These are phyloP conservation scores for Neurospora cerealis DNA, from an alignment of 495 filamentous ascomycete species.

Conservation along the genomic window DNA sequence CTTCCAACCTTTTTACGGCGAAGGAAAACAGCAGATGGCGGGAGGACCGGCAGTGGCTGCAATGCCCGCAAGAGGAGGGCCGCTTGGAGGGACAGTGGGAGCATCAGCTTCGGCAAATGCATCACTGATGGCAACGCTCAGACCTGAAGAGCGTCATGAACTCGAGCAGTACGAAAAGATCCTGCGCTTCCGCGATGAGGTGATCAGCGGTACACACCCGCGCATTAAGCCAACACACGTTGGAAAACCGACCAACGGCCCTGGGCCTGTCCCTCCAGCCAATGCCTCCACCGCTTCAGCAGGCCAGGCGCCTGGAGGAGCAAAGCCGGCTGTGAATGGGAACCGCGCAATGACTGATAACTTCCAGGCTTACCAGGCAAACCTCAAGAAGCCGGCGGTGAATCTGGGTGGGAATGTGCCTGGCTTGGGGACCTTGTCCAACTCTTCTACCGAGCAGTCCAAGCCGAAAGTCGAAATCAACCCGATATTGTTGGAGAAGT, in stretches of 20 bases:
- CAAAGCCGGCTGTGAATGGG: conserved; percentile 17
- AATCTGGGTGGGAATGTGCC: conserved; percentile 10
- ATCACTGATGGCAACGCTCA: conserved; percentile 13
- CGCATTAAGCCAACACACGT: conserved; percentile 37
- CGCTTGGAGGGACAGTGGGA: neutral
- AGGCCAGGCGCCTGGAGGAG: conserved; percentile 10
- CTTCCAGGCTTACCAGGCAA: conserved; percentile 28
- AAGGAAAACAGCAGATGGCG: conserved; percentile 9
- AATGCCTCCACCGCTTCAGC: conserved; percentile 16
- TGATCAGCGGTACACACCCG: conserved; percentile 21
- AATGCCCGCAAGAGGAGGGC: conserved; percentile 4
- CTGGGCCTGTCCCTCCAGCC: conserved; percentile 13
- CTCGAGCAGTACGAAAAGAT: conserved; percentile 24
- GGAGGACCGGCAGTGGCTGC: conserved; percentile 6
- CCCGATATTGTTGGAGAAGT: conserved; percentile 75
- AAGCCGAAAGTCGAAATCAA: conserved; percentile 48
- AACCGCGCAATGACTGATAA: conserved; percentile 24
- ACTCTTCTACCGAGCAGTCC: conserved; percentile 12
- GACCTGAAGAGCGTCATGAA: conserved; percentile 13
- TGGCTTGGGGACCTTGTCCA: conserved; percentile 16
- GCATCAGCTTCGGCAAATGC: neutral
- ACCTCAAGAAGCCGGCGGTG: conserved; percentile 22
- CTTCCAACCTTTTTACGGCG: neutral
- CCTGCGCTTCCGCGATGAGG: conserved; percentile 27
- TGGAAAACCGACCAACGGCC: conserved; percentile 34